Percentiles rank a stretch among this genome's conserved stretches.
phyloP scores from a whole-genome alignment of 371 early-diverging fungal genomes.

The Mortierella sp. region DNA sequence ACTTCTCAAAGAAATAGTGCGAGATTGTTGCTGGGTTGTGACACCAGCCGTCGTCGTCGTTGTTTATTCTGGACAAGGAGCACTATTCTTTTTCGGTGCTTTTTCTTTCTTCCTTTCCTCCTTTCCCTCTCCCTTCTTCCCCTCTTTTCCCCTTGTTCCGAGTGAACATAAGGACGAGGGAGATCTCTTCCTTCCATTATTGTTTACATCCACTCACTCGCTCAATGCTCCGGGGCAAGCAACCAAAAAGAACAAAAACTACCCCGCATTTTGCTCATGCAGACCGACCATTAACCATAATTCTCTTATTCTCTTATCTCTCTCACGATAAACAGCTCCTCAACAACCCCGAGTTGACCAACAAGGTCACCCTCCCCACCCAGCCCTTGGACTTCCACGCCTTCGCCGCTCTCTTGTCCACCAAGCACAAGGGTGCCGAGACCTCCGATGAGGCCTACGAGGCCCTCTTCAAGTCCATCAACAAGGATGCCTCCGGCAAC shows the following conservation, averaged over 20 bases:
- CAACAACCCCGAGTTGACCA: conserved; percentile 42
- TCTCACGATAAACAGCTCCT: conserved; percentile 15
- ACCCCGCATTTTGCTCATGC: not conserved
- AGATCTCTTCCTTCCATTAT: conserved; percentile 3
- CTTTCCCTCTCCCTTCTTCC: not conserved
- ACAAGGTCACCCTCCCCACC: conserved; percentile 41
- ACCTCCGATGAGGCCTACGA: conserved; percentile 46
- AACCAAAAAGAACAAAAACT: not conserved
- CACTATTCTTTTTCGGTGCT: not conserved
- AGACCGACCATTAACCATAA: not conserved
- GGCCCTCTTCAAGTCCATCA: conserved; percentile 39
- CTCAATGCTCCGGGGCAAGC: not conserved
- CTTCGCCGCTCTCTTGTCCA: conserved; percentile 37
- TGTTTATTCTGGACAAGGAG: not conserved
- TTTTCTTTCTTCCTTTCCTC: not conserved
- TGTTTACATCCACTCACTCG: not conserved
- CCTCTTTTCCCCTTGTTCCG: not conserved
- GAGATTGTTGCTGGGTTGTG: not conserved
- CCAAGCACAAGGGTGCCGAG: conserved; percentile 38
- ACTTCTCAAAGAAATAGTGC: not conserved
- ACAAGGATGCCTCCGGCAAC: conserved; percentile 54
- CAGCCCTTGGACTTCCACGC: conserved; percentile 53
- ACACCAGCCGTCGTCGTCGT: not conserved
- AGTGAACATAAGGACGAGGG: not conserved
- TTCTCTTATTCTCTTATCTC: not conserved